Evolutionary conservation across 345 rosid species (phyloP).

Genomic region (Citrus hindsii): DNA sequence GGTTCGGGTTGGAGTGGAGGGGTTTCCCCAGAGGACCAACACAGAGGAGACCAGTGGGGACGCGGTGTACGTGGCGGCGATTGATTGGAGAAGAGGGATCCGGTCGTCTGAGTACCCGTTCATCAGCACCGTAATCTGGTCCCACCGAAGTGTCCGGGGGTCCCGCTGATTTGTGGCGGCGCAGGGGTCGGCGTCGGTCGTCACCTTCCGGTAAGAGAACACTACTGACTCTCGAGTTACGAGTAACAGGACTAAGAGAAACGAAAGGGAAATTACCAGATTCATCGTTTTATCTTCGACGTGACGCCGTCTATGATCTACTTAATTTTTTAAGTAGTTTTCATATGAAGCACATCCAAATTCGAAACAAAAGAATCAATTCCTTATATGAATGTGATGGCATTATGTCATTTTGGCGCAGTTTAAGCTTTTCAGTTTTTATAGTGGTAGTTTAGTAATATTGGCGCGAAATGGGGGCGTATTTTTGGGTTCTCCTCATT

Average conservation of each 20-base stretch:
- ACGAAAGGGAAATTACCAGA: neutral
- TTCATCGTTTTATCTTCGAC: neutral
- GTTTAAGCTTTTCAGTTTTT: neutral
- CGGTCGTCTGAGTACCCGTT: conserved; percentile 70
- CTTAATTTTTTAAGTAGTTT: too few species aligned
- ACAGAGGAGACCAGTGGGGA: conserved; percentile 53
- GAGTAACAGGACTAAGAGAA: neutral
- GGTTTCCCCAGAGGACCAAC: conserved; percentile 69
- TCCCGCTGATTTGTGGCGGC: conserved; percentile 27
- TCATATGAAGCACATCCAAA: too few species aligned
- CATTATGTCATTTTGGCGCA: neutral
- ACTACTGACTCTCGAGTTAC: conserved; percentile 3
- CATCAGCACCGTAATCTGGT: conserved; percentile 70
- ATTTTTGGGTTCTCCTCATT: neutral
- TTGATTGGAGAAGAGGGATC: conserved; percentile 54
- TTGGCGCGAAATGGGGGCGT: neutral
- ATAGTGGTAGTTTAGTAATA: conserved; percentile 11
- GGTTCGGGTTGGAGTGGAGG: conserved; percentile 35
- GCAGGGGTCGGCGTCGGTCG: conserved; percentile 39
- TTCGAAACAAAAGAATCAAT: too few species aligned
- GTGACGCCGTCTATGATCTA: too few species aligned
- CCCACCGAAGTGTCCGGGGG: conserved; percentile 40
- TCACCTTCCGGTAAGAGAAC: conserved; percentile 20
- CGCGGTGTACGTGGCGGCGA: conserved; percentile 48
- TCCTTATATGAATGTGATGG: neutral